Evolutionary conservation across 768 basidiomycete species (phyloP), one percentile per base, ranked within the genome.

Genomic region (Boletellus sp.): DNA sequence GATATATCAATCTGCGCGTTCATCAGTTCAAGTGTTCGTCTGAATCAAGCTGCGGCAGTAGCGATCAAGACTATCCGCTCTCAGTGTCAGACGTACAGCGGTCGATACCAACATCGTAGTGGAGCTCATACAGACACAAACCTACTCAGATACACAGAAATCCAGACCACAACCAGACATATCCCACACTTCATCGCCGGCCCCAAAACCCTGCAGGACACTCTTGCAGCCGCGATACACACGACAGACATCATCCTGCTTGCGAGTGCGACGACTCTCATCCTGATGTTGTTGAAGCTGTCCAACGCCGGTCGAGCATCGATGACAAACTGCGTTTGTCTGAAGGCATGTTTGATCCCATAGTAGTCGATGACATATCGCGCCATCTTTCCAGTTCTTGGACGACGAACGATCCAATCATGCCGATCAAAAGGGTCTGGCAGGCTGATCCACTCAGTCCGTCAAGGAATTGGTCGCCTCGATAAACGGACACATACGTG

Each of bases 311-410:
- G 55, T 17, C 45, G 48, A n/a, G 41, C 41, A 15, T 56, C 48
- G 7, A 56, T 34, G 7, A 51, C 33, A 6, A 46, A 32, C 15
- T 34, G 11, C 16, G 54, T 51, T 11, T 56, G 45, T 7, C 37
- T 22, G 13, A 17, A 22, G 5, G 41, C 32, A 51, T 56, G 41
- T 22, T 47, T 56, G 28, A 51, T 16, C 10, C 54, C 54, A 4
- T 55, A 55, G 20, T 56, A 55, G 42, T 56, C 55, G 6, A 56
- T 56, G 7, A 51, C 53, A 22, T 55, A 55, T 24, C 52, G 38
- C 3, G 23, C 20, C n/a, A 17, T 36, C 42, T 26, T 34, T 4
- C 54, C 45, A 34, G 40, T 35, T 16, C 44, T 24, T 6, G 48
- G 48, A 39, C 47, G 54, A 15, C 48, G 48, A 24, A 56, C 26